Percentiles rank a stretch among this genome's conserved stretches.
These are phyloP conservation scores for Holtermannia corniformis DNA, from an alignment of 768 basidiomycete species.

Conservation along the genomic window DNA sequence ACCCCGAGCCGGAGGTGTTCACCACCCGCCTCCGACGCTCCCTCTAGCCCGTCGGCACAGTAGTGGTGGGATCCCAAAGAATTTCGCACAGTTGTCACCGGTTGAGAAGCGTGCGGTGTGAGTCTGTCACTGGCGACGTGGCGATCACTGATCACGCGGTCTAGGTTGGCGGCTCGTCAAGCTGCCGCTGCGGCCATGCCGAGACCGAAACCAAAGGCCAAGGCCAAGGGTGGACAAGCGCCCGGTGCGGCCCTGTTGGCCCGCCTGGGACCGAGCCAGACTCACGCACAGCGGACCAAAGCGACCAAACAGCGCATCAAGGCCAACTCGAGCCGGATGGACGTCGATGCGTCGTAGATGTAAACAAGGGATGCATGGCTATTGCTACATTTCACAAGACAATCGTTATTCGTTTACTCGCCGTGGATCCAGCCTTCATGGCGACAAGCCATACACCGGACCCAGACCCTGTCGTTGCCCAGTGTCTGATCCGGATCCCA, in stretches of 20 bases:
- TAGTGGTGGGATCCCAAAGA: no score
- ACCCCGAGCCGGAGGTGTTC: no score
- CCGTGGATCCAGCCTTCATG: conserved; percentile 25
- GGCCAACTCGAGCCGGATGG: not conserved
- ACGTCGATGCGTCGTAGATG: not conserved
- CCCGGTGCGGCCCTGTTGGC: not conserved
- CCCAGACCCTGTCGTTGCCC: conserved; percentile 14
- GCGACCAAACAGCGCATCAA: not conserved
- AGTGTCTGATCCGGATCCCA: not conserved
- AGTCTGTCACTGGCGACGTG: no score
- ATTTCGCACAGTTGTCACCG: no score
- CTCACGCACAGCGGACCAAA: not conserved
- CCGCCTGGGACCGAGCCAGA: not conserved
- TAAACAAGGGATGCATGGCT: no score
- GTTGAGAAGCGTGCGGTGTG: no score
- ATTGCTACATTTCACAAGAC: no score
- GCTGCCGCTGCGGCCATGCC: not conserved
- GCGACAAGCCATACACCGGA: conserved; percentile 23
- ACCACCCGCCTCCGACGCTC: no score
- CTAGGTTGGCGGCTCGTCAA: not conserved
- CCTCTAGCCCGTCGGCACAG: no score
- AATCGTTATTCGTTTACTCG: no score
- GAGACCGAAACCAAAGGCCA: not conserved
- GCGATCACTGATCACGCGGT: no score
- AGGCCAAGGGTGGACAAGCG: not conserved